Evolutionary conservation across 164 flowering plant genomes (phyloP), one percentile per base, ranked within the genome.

Genomic region (Annona squamosa): DNA sequence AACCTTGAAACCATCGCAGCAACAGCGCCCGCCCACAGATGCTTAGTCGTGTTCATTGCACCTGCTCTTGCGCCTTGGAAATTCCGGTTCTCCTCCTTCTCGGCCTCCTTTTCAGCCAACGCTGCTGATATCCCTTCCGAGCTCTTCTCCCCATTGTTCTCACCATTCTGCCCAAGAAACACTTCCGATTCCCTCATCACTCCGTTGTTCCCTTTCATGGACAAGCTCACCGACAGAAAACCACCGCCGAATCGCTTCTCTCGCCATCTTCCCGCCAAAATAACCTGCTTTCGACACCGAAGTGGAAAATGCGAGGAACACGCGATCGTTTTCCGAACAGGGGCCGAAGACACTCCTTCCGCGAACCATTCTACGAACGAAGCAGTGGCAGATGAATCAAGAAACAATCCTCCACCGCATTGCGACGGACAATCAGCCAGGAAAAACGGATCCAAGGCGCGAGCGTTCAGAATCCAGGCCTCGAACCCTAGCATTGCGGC

Each of bases 1-100:
- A 65, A 91, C 98, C 97, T 91, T n/a, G 98, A 90, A 72, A 93
- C 93, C 94, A 91, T 91, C 48, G 98, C 98, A 65, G 98, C 90
- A 46, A 90, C 83, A 26, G 98, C 98, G 4, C 98, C 98, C n/a
- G 97, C 85, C 94, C 97, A 93, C 43, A 93, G 82, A 85, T 93
- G 97, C 78, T 88, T 93, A 7, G 92, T 84, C 37, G 94, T 85
- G 75, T 91, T 93, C 77, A 90, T 74, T 19, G 97, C 95, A 26
- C 85, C 80, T 3, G 78, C 47, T 3, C 78, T 46, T 0, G 79
- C 73, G 18, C 82, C 73, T 63, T 77, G 72, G 56, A 80, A 67
- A 67, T 66, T 68, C 59, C 69, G 78, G 73, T 81, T 80, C 78
- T 74, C 74, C 46, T 76, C 65, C 1, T 26, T 26, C 66, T 74